These are phyloP conservation scores for Stipa capillata DNA, from an alignment of 176 grass and related monocot genomes.

Conservation along the genomic window DNA sequence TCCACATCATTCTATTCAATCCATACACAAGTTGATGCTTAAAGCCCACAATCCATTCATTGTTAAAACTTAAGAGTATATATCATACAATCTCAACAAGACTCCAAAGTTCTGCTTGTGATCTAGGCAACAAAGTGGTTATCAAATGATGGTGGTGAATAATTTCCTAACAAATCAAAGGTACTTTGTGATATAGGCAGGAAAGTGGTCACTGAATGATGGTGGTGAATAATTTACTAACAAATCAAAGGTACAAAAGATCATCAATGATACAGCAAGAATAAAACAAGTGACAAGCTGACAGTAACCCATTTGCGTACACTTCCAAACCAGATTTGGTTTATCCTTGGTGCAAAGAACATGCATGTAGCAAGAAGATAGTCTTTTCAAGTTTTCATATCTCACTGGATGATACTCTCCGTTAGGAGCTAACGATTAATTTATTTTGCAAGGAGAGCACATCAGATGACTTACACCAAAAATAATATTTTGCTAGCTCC, in stretches of 20 bases:
- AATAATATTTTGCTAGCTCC: background rate
- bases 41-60: background rate
- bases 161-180: background rate
- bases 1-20: background rate
- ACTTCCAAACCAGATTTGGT: background rate
- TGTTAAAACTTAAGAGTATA: background rate
- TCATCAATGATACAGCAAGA: background rate
- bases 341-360: no score
- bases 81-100: background rate
- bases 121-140: background rate
- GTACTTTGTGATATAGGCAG: no score
- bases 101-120: background rate
- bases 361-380: background rate
- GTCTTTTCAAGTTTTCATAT: background rate
- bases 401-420: background rate
- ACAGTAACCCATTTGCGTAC: background rate
- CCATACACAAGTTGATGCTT: background rate
- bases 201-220: no score
- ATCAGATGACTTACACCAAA: background rate
- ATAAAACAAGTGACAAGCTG: background rate
- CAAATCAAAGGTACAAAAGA: background rate
- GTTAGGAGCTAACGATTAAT: no score
- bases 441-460: background rate
- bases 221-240: no score
- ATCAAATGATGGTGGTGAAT: background rate